Conservation (phyloP, 192 early-diverging fungal genomes). For the Dimargaris xerosporica region DNA sequence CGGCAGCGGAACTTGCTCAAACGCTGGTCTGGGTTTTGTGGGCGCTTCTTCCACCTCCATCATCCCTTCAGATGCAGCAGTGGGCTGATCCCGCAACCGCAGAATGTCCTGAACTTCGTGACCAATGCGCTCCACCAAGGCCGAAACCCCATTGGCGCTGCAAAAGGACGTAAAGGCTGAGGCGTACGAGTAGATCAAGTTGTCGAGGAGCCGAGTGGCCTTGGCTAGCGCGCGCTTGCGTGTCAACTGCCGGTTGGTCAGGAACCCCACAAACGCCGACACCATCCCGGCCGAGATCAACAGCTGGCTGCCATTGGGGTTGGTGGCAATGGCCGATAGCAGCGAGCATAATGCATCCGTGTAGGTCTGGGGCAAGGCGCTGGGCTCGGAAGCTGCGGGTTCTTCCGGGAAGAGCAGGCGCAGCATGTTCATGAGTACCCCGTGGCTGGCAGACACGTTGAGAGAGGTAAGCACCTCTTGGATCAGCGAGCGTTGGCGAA, state of each 20-base stretch:
- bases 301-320: conserved; percentile 73
- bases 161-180: conserved; percentile 68
- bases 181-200: conserved; percentile 58
- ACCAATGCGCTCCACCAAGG: conserved; percentile 65
- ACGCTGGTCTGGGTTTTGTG: background rate
- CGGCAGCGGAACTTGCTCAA: conserved; percentile 40
- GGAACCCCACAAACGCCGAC: conserved; percentile 52
- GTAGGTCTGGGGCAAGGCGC: conserved; percentile 40
- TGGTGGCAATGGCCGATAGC: conserved; percentile 59
- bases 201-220: conserved; percentile 65
- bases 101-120: conserved; percentile 22
- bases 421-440: conserved; percentile 68
- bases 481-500: conserved; percentile 57
- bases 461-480: conserved; percentile 70
- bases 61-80: conserved; percentile 16
- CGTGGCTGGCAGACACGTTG: conserved; percentile 88
- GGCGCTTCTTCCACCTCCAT: conserved; percentile 17
- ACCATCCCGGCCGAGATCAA: conserved; percentile 84
- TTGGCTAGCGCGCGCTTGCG: conserved; percentile 52
- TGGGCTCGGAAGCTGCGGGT: conserved; percentile 21
- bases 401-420: conserved; percentile 48
- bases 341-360: conserved; percentile 72
- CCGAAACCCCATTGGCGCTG: conserved; percentile 62
- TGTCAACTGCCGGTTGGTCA: conserved; percentile 39
- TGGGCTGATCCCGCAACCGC: conserved; percentile 12